Base-by-base conservation (phyloP, 2,329 filamentous ascomycete genomes). In the Polytolypa hystricis region DNA sequence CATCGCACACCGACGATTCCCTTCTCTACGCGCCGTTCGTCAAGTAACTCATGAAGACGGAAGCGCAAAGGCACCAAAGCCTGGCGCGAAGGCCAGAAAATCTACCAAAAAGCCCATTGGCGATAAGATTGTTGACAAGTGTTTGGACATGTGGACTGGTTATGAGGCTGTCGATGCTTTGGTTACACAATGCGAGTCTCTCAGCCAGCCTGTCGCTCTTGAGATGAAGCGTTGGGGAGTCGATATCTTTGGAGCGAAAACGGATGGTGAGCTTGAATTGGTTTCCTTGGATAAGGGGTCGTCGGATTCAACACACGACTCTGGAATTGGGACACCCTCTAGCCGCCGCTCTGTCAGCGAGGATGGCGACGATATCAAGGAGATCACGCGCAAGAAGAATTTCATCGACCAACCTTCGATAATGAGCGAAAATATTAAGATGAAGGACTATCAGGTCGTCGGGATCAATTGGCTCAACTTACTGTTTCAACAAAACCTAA, bases 401-500 rank as follows among this genome's bases (percentile, higher is more conserved):
- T 66, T 74, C 35, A 61, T 79, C 27, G 61, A 70, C 21, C 84
- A 96, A 56, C 91, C 91, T 1, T 61, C 69, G 3, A 73, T 80
- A 35, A 91, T 98, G 83, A 73, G 75, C 19, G 70, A 79, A 0
- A 73, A 82, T 37, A 73, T 89, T 38, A 67, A 73, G 26, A 77
- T 98, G 67, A 95, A 96, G 55, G 80, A 91, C 23, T 96, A 95
- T 52, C 91, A 98, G 55, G 65, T 96, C 14, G 85, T 93, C 19
- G 91, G 91, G 3, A 71, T 98, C 35, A 96, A 96, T 54, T 98
- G 91, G 91, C 73, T 98, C 52, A 77, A 79, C 38, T 63, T 96
- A 30, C 70, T 98, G 10, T 93, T 85, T 62, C 71, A 79, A 35
- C 78, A 83, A 40, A 71, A 78, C 18, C 73, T 93, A 35, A 89